Conservation (phyloP, 371 early-diverging fungal species). For the Mortierella sp. region DNA sequence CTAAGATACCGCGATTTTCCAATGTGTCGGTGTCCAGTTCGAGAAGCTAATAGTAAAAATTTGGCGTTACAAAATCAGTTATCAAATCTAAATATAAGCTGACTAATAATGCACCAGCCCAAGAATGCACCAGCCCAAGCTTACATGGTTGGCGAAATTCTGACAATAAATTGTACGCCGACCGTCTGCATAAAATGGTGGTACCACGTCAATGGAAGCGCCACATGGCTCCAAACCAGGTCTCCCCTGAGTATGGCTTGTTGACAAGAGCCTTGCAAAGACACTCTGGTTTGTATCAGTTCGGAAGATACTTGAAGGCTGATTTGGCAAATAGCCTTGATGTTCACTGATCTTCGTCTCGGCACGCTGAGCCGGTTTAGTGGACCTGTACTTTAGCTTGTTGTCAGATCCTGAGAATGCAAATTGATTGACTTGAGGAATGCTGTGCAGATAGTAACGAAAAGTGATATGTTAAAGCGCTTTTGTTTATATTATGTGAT, state of each 20-base stretch:
- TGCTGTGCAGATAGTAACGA: slow-evolving; percentile 30
- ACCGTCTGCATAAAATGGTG: slow-evolving; percentile 65
- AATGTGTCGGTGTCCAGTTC: slow-evolving; percentile 83
- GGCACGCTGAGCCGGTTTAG: slow-evolving; percentile 69
- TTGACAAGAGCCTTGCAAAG: slow-evolving; percentile 68
- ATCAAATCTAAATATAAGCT: slow-evolving; percentile 9
- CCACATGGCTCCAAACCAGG: slow-evolving; percentile 72
- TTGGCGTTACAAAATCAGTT: background rate
- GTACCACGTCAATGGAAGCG: slow-evolving; percentile 62
- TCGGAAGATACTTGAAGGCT: slow-evolving; percentile 75
- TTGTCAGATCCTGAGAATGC: slow-evolving; percentile 69
- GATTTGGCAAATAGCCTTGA: slow-evolving; percentile 75
- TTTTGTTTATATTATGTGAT: background rate
- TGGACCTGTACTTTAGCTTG: slow-evolving; percentile 69
- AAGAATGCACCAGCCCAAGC: background rate
- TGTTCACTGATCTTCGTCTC: slow-evolving; percentile 74
- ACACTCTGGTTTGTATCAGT: slow-evolving; percentile 78
- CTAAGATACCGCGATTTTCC: slow-evolving; percentile 73
- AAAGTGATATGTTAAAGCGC: background rate
- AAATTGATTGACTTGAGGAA: slow-evolving; percentile 73
- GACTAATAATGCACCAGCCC: too few species aligned
- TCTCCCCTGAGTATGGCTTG: slow-evolving; percentile 62
- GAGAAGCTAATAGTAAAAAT: slow-evolving; percentile 63
- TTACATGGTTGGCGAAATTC: slow-evolving; percentile 71
- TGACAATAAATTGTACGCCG: slow-evolving; percentile 71